Base-by-base conservation (phyloP, 768 basidiomycete species). In the Crucibulum laeve region DNA sequence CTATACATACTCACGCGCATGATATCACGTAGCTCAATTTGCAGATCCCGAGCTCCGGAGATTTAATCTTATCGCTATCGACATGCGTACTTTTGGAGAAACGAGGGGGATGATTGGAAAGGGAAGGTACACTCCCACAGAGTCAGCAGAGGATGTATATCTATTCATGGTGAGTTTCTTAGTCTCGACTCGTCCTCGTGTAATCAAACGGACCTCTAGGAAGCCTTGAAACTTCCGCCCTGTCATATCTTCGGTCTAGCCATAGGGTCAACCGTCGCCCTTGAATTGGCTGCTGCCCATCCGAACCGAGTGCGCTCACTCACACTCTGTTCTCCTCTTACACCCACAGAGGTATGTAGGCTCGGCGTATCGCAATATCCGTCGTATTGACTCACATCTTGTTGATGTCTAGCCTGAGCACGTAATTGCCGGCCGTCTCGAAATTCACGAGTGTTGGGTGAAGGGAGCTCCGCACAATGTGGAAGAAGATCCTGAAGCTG, bases 11-110 rank as follows among this genome's bases (percentile, higher is more conserved):
- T 15, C 7, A 10, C 15, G 33, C 18, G 19, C n/a, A 25, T 44
- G n/a, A 5, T 14, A 2, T 42, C 13, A 0, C 19, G 10, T 26
- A 68, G 68, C 51, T 30, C 68, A 70, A 46, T 70, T 70, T 36
- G 42, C 60, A 3, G 66, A 69, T 47, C 56, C 58, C 21, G 46
- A 46, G 4, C 53, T 69, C 7, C 56, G 69, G 22, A 59, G 59
- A 26, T 69, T 68, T 53, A 71, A 69, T 48, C 61, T 68, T 6
- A 51, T 71, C 14, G 55, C 56, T 18, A 40, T 69, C 17, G 65
- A 71, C 37, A 49, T 61, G 38, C 64, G 66, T n/a, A 54, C 52
- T 1, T 56, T 56, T 46, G 69, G 68, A 10, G 52, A 55, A 8
- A 65, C 68, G 10, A 48, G 47, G 19, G 63, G 63, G 3, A 42